These are phyloP conservation scores for Puccinellia tenuiflora DNA, from an alignment of 176 grass and related monocot genomes.

Conservation along the genomic window DNA sequence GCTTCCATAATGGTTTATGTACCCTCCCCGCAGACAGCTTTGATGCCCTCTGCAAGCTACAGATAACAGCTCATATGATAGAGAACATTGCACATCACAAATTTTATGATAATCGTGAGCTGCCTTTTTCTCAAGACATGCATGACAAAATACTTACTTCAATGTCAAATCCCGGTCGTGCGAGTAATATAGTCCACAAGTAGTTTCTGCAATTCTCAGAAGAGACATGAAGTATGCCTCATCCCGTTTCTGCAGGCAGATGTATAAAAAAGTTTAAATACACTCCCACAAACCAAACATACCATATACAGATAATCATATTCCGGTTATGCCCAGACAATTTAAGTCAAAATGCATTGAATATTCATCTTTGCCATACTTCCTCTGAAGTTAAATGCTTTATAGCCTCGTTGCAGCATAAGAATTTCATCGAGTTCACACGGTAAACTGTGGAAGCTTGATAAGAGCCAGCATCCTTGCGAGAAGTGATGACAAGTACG, in stretches of 20 bases:
- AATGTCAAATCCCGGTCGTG: slow-evolving; percentile 88
- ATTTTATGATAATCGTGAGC: background rate
- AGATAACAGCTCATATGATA: slow-evolving; percentile 25
- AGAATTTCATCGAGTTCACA: slow-evolving; percentile 80
- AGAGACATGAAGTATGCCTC: slow-evolving; percentile 97
- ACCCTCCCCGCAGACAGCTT: slow-evolving; percentile 64
- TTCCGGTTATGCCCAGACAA: slow-evolving; percentile 4
- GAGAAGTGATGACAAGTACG: slow-evolving; percentile 82
- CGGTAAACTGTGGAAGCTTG: slow-evolving; percentile 56
- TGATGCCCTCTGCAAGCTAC: slow-evolving; percentile 88
- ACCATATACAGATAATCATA: slow-evolving; percentile 7
- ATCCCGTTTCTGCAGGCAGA: slow-evolving; percentile 75
- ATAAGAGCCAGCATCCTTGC: slow-evolving; percentile 69
- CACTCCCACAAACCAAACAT: background rate
- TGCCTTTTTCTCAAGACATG: slow-evolving; percentile 10
- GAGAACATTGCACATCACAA: background rate
- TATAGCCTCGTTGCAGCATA: slow-evolving; percentile 78
- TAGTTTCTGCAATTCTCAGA: slow-evolving; percentile 76
- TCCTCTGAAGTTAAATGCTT: slow-evolving; percentile 87
- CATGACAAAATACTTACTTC: slow-evolving; percentile 54
- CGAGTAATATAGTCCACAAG: slow-evolving; percentile 83
- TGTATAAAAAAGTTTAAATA: slow-evolving; percentile 8
- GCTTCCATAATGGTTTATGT: slow-evolving; percentile 93
- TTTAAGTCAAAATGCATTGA: slow-evolving; percentile 15
- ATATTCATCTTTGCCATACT: slow-evolving; percentile 41